A percentile compares a stretch with the other conserved stretches of the same genome.
Evolutionary conservation across 2,329 filamentous ascomycete genomes (phyloP).

Genomic region (Phyllosticta paracitricarpa): DNA sequence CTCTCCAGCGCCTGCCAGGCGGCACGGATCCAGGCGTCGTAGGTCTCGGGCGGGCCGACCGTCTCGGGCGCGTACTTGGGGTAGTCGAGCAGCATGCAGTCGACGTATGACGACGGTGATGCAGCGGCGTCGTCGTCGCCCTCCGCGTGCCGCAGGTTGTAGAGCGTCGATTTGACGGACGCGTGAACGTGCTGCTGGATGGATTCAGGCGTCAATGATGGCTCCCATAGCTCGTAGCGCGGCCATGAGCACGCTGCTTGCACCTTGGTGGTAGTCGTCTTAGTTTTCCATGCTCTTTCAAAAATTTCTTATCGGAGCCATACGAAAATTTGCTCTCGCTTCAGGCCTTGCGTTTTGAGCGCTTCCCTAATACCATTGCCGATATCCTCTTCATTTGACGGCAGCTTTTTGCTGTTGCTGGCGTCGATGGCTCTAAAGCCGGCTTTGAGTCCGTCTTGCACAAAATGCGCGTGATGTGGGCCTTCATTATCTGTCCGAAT

Average conservation of each 20-base stretch:
- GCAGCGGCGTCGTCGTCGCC: conserved; percentile 19
- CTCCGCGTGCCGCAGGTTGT: conserved; percentile 41
- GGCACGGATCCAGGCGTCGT: neutral
- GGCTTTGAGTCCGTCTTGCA: conserved; percentile 55
- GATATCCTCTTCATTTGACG: conserved; percentile 67
- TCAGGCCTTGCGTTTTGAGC: conserved; percentile 49
- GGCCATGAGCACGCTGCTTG: conserved; percentile 74
- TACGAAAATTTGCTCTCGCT: conserved; percentile 48
- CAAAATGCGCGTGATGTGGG: conserved; percentile 42
- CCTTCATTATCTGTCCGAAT: conserved; percentile 67
- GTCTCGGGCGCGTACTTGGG: conserved; percentile 37
- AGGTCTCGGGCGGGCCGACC: conserved; percentile 42
- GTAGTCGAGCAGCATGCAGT: conserved; percentile 50
- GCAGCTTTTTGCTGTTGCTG: conserved; percentile 59
- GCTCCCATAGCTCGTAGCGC: conserved; percentile 45
- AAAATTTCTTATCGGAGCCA: conserved; percentile 32
- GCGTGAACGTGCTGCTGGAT: conserved; percentile 55
- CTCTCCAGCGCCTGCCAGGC: conserved; percentile 58
- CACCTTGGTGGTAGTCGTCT: conserved; percentile 35
- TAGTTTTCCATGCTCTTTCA: too few species aligned
- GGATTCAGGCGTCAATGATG: conserved; percentile 50
- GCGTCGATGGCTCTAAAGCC: conserved; percentile 71
- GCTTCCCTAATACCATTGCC: conserved; percentile 56
- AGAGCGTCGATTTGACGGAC: conserved; percentile 53
- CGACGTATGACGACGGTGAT: conserved; percentile 36